A percentile compares a stretch with the other conserved stretches of the same genome.
Evolutionary conservation across 345 rosid genomes (phyloP).

Genomic region (Physaria fendleri): DNA sequence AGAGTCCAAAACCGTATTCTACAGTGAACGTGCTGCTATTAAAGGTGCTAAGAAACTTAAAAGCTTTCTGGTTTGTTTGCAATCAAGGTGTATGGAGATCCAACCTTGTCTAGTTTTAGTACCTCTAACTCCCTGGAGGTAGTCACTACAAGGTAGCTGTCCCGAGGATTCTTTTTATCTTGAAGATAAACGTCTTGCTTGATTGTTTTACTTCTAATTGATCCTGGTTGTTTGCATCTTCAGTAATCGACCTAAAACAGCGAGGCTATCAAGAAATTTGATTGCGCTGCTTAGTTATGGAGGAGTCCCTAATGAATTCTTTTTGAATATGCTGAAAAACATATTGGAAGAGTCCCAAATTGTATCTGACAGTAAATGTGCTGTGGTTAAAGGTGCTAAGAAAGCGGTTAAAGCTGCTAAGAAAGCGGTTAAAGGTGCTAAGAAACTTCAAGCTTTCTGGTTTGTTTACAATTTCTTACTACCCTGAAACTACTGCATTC

Average conservation of each 20-base stretch:
- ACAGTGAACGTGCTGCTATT: slow-evolving; percentile 41
- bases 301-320: slow-evolving; percentile 50
- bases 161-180: background rate
- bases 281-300: slow-evolving; percentile 54
- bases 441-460: background rate
- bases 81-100: slow-evolving; percentile 47
- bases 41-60: slow-evolving; percentile 34
- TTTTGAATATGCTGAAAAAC: slow-evolving; percentile 35
- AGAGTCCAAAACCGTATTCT: slow-evolving; percentile 36
- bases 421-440: too few species aligned
- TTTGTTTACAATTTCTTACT: background rate
- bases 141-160: slow-evolving; percentile 46
- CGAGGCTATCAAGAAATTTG: slow-evolving; percentile 45
- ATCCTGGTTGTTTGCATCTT: slow-evolving; percentile 2
- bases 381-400: slow-evolving; percentile 45
- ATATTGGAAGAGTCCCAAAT: slow-evolving; percentile 40
- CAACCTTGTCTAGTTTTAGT: slow-evolving; percentile 1
- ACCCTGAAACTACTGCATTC: background rate
- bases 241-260: slow-evolving; percentile 43
- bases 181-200: background rate
- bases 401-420: too few species aligned
- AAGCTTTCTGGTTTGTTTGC: background rate
- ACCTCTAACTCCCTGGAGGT: slow-evolving; percentile 47
- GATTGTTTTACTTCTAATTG: background rate
- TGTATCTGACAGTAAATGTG: slow-evolving; percentile 29